A percentile compares a stretch with the other conserved stretches of the same genome.
phyloP scores from a whole-genome alignment of 176 grass and related monocot genomes.

The Calamus simplicifolius region DNA sequence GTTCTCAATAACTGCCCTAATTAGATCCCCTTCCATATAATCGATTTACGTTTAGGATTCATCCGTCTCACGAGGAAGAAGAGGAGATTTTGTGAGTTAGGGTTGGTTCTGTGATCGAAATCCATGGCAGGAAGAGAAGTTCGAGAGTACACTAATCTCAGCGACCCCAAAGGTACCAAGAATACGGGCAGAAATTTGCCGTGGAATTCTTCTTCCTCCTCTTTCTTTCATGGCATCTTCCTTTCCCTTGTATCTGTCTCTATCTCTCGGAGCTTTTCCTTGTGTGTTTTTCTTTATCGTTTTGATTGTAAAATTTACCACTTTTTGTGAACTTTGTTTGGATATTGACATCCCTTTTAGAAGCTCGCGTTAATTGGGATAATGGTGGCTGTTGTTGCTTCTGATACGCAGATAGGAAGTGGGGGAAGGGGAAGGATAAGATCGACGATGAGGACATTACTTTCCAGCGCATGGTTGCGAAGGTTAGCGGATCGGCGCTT shows the following conservation, averaged over 20 bases:
- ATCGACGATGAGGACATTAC: conserved; percentile 94
- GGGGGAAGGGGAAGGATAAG: conserved; percentile 92
- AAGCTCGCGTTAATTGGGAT: too few relatives aligned
- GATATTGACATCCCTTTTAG: too few relatives aligned
- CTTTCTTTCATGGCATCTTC: background rate
- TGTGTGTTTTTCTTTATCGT: too few relatives aligned
- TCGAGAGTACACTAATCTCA: conserved; percentile 98
- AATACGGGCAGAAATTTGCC: too few relatives aligned
- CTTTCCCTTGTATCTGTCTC: background rate
- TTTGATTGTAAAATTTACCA: background rate
- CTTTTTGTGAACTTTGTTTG: background rate
- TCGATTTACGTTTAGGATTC: too few relatives aligned
- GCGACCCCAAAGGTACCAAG: conserved; percentile 77
- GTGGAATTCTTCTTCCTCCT: too few relatives aligned
- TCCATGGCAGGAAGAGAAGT: conserved; percentile 89
- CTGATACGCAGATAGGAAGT: conserved; percentile 61
- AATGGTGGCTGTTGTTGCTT: too few relatives aligned
- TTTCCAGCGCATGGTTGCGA: conserved; percentile 98
- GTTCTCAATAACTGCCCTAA: too few relatives aligned
- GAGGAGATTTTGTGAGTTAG: conserved; percentile 18
- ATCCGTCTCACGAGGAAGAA: too few relatives aligned
- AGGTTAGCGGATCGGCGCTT: conserved; percentile 69
- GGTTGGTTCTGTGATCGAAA: conserved; percentile 7
- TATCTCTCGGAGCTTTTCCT: too few relatives aligned
- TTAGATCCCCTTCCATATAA: too few relatives aligned